phyloP scores from a whole-genome alignment of 345 rosid species.

The Kandelia obovata region DNA sequence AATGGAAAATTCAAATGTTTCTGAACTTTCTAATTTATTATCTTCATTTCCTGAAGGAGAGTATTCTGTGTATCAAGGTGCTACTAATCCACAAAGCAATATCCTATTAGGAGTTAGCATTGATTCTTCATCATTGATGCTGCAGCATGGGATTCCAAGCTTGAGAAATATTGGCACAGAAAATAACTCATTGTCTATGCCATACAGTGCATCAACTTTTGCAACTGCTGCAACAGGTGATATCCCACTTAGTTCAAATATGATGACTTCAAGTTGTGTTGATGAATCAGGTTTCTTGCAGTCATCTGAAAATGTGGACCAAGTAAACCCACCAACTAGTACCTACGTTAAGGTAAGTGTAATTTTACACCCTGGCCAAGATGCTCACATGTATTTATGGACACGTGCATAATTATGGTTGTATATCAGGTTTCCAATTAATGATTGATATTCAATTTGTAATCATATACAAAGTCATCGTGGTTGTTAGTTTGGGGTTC shows the following conservation, averaged over 20 bases:
- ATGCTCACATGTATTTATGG: no score
- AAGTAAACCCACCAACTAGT: conserved; percentile 36
- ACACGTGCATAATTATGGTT: no score
- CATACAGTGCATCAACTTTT: conserved; percentile 37
- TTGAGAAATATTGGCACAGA: conserved; percentile 36
- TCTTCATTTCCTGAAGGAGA: conserved; percentile 50
- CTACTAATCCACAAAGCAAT: conserved; percentile 39
- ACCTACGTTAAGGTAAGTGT: conserved; percentile 47
- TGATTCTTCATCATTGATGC: conserved; percentile 41
- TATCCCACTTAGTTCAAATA: conserved; percentile 37
- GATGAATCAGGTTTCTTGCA: conserved; percentile 52
- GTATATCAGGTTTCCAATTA: no score
- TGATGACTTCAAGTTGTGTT: conserved; percentile 46
- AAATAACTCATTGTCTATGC: conserved; percentile 29
- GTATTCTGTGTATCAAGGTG: conserved; percentile 29
- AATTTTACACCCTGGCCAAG: neutral
- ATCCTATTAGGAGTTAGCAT: conserved; percentile 44
- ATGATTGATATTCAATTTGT: no score
- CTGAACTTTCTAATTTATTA: conserved; percentile 33
- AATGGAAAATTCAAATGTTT: conserved; percentile 23
- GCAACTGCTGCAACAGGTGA: conserved; percentile 29
- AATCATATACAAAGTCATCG: no score
- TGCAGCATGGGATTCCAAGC: conserved; percentile 40
- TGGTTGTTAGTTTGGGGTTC: no score
- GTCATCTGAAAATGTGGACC: conserved; percentile 46